Percentiles rank a stretch among this genome's conserved stretches.
phyloP scores from a whole-genome alignment of 2,329 filamentous ascomycete species.

The Bipolaris victoriae region DNA sequence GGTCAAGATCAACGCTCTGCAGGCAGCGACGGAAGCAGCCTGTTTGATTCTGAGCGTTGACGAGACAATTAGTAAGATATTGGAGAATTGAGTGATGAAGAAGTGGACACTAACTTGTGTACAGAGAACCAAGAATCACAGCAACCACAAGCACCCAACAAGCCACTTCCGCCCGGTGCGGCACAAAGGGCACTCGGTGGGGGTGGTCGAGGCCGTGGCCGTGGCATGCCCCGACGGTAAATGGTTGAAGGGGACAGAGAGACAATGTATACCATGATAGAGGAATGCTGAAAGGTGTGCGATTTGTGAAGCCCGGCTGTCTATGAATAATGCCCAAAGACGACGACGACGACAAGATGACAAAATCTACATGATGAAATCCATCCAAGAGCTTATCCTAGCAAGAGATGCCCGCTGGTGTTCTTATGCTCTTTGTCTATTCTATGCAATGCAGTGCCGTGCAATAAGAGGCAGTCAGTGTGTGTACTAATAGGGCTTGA shows the following conservation, averaged over 20 bases:
- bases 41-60: constrained; percentile 96
- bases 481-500: constrained; percentile 8
- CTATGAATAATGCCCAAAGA: constrained; percentile 42
- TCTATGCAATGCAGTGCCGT: background rate
- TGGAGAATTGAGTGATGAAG: background rate
- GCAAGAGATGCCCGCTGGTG: background rate
- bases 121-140: constrained; percentile 88
- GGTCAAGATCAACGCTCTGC: constrained; percentile 96
- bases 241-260: constrained; percentile 4
- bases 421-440: background rate
- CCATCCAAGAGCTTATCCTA: background rate
- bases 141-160: constrained; percentile 78
- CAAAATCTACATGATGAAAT: constrained; percentile 4
- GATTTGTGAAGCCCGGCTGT: constrained; percentile 32
- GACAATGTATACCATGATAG: constrained; percentile 32
- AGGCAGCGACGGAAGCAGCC: constrained; percentile 92
- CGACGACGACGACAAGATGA: constrained; percentile 5
- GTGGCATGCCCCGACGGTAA: constrained; percentile 83
- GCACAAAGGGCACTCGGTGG: constrained; percentile 87
- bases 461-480: too few relatives aligned
- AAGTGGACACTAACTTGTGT: constrained; percentile 23
- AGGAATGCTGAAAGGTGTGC: constrained; percentile 22
- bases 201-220: constrained; percentile 70
- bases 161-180: constrained; percentile 67
- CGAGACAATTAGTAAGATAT: constrained; percentile 82